Conservation (phyloP, 495 filamentous ascomycete genomes). For the Talaromyces stipitatus region DNA sequence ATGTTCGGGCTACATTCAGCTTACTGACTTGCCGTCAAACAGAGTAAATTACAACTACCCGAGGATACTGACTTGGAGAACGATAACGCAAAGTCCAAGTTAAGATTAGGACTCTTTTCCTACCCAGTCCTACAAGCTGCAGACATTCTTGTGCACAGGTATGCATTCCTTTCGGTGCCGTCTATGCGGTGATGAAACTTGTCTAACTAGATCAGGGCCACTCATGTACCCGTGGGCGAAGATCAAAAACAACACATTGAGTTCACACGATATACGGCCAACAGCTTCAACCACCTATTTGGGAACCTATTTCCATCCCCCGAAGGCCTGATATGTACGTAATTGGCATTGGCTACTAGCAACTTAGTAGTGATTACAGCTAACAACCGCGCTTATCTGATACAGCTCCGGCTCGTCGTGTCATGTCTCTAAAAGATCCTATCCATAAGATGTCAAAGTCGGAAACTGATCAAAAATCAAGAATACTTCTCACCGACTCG, state of each 20-base stretch:
- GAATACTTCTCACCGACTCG: conserved; percentile 74
- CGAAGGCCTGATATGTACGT: conserved; percentile 67
- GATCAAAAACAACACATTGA: conserved; percentile 93
- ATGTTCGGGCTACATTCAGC: neutral
- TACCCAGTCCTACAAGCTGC: conserved; percentile 95
- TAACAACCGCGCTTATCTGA: neutral
- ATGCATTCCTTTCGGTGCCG: neutral
- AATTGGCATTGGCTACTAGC: neutral
- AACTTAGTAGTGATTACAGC: neutral
- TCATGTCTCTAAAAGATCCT: conserved; percentile 83
- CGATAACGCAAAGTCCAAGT: conserved; percentile 41
- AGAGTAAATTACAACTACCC: conserved; percentile 64
- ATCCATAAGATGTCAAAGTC: conserved; percentile 90
- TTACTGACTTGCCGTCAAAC: neutral
- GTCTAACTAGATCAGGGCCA: conserved; percentile 46
- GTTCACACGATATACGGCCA: conserved; percentile 75
- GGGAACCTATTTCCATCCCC: conserved; percentile 57
- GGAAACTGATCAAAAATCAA: conserved; percentile 54
- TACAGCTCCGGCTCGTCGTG: conserved; percentile 65
- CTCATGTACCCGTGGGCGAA: conserved; percentile 91
- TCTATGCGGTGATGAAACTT: neutral
- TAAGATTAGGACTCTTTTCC: conserved; percentile 89
- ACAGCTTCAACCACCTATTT: conserved; percentile 74
- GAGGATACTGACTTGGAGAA: conserved; percentile 47
- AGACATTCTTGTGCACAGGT: conserved; percentile 84